These are phyloP conservation scores for Marasmius fiardii DNA, from an alignment of 1,284 basidiomycete species.

Conservation along the genomic window DNA sequence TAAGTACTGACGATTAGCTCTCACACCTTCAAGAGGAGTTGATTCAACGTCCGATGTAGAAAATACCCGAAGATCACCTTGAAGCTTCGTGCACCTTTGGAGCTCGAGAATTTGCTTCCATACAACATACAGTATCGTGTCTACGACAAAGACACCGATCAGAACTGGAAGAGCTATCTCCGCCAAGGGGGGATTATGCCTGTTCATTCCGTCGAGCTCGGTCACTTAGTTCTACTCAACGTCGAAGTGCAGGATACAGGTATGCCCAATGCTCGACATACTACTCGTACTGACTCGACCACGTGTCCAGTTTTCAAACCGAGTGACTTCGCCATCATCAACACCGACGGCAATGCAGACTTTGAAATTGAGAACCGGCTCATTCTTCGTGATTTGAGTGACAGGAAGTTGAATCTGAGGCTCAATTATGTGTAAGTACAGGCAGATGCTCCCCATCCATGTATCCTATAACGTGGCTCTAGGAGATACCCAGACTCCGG, in stretches of 20 bases:
- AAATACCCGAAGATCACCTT: slow-evolving; percentile 85
- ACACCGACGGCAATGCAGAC: slow-evolving; percentile 90
- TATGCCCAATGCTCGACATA: slow-evolving; percentile 22
- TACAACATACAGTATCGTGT: slow-evolving; percentile 96
- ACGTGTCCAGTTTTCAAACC: slow-evolving; percentile 92
- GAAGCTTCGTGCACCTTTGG: slow-evolving; percentile 90
- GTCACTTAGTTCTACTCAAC: slow-evolving; percentile 92
- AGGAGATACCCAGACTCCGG: slow-evolving; percentile 89
- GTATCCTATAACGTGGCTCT: neutral
- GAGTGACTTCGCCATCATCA: slow-evolving; percentile 98
- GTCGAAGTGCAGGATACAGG: slow-evolving; percentile 89
- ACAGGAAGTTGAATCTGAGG: slow-evolving; percentile 78
- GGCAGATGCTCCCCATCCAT: neutral
- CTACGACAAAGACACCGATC: slow-evolving; percentile 93
- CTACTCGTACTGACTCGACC: slow-evolving; percentile 8
- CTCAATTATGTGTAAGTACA: slow-evolving; percentile 82
- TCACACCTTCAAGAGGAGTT: neutral
- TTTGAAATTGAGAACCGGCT: slow-evolving; percentile 80
- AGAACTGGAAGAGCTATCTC: slow-evolving; percentile 91
- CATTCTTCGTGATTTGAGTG: slow-evolving; percentile 72
- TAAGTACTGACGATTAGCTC: slow-evolving; percentile 25
- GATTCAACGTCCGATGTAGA: slow-evolving; percentile 34
- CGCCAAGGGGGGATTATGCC: slow-evolving; percentile 95
- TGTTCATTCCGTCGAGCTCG: slow-evolving; percentile 93
- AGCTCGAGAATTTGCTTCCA: slow-evolving; percentile 95